Conservation (phyloP, 257 asterid species). For the Scutellaria galericulata region DNA sequence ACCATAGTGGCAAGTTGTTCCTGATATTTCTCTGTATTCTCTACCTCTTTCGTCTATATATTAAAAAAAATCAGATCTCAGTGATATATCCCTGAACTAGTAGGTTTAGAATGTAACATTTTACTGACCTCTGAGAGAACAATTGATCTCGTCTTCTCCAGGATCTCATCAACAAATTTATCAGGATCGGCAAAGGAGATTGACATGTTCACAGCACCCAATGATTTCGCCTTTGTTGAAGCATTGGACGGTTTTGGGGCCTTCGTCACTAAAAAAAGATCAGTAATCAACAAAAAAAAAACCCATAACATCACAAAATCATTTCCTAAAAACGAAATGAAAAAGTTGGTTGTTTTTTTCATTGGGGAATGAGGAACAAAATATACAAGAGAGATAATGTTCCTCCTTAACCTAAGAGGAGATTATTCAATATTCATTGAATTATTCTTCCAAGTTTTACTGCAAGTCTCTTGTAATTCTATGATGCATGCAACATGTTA, state of each 20-base stretch:
- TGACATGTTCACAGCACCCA: conserved; percentile 33
- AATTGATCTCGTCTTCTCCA: conserved; percentile 57
- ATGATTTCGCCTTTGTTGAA: conserved; percentile 51
- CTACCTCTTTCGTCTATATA: conserved; percentile 49
- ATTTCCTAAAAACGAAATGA: neutral
- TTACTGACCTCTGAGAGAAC: conserved; percentile 67
- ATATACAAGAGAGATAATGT: neutral
- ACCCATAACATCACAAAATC: neutral
- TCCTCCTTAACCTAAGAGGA: neutral
- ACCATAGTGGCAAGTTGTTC: conserved; percentile 56
- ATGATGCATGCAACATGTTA: neutral
- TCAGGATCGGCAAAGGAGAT: conserved; percentile 58
- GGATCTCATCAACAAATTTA: conserved; percentile 71
- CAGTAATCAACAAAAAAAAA: neutral
- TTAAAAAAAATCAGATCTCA: conserved; percentile 17
- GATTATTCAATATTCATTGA: neutral
- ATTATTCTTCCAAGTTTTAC: conserved; percentile 3
- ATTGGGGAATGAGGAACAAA: too few relatives aligned
- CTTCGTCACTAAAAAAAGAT: conserved; percentile 45
- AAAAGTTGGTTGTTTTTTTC: neutral
- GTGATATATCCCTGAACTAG: neutral
- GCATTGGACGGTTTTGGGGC: conserved; percentile 50
- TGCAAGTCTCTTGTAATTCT: neutral
- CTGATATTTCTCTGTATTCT: conserved; percentile 45
- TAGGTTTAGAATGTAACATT: neutral